Conservation (phyloP, 2,329 filamentous ascomycete genomes). For the Massarina eburnea region DNA sequence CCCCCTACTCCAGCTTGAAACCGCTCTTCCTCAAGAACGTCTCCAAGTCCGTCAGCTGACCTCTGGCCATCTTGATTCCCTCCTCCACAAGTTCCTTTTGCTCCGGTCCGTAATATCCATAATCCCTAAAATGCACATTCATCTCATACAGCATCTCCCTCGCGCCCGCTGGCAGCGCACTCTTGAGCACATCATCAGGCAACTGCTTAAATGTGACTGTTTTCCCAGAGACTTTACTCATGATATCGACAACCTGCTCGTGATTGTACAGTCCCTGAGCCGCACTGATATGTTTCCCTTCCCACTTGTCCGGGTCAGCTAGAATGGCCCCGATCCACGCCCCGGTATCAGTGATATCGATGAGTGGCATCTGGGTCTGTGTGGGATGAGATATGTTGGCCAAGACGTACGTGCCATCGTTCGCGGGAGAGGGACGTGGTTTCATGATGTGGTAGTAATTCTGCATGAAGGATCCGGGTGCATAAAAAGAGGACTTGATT, state of each 20-base stretch:
- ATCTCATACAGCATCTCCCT: constrained; percentile 29
- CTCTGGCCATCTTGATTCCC: constrained; percentile 26
- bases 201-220: constrained; percentile 26
- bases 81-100: constrained; percentile 27
- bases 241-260: constrained; percentile 43
- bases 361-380: constrained; percentile 42
- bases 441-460: constrained; percentile 42
- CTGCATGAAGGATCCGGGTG: constrained; percentile 59
- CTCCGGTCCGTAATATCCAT: constrained; percentile 31
- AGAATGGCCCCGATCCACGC: constrained; percentile 48
- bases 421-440: constrained; percentile 12
- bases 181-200: constrained; percentile 29
- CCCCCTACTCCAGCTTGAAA: constrained; percentile 21
- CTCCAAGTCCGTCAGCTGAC: constrained; percentile 28
- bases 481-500: constrained; percentile 56
- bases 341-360: constrained; percentile 53
- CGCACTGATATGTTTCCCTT: constrained; percentile 49
- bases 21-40: constrained; percentile 25
- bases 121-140: constrained; percentile 25
- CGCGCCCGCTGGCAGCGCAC: constrained; percentile 19
- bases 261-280: constrained; percentile 46
- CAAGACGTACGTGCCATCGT: constrained; percentile 32
- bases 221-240: constrained; percentile 47
- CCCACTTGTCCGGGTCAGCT: constrained; percentile 46
- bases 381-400: constrained; percentile 9